Evolutionary conservation across 2,329 filamentous ascomycete genomes (phyloP), one percentile per base, ranked within the genome.

Genomic region (Massarina eburnea): DNA sequence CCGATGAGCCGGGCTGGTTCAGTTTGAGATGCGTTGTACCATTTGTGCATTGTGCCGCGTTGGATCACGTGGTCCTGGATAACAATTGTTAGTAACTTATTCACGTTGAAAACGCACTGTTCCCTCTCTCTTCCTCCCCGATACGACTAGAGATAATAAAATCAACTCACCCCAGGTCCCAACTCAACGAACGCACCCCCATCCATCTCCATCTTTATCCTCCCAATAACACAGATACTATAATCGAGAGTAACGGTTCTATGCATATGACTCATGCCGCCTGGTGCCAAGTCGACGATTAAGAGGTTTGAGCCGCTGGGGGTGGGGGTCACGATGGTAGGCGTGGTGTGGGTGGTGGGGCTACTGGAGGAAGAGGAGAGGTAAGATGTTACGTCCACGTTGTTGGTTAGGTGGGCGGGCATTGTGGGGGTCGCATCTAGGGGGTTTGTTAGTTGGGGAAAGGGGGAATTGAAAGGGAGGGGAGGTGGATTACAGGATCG

Each of bases 361-460:
- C 24, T 26, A 10, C 7, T 26, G 24, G 24, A 26, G 10, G 24
- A 26, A 26, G 10, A 26, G 20, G 39, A 37, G 1, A 52, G 47
- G 58, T 77, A 74, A 20, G 51, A 59, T 2, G 47, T 44, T 26
- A 78, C 51, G 61, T 78, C 75, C n/a, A 51, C 58, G 49, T 76
- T 71, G 38, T 50, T 40, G 57, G 71, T 72, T 17, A 78, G 64
- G 43, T 70, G 59, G 0, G 71, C 55, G 3, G 71, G 74, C 48
- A 73, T 70, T 37, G 52, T 34, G 21, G 66, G 63, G 4, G 75
- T 77, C 10, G 74, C 73, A 72, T 7, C 27, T 30, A 14, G 27
- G 27, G 27, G 27, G 77, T 46, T 17, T 7, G 22, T n/a, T 17
- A 4, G 14, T 34, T 26, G 39, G n/a, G 8, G 10, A 17, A 21